Percentiles rank a stretch among this genome's conserved stretches.
These are phyloP conservation scores for Albugo laibachii DNA, from an alignment of 352 stramenopile species.

Conservation along the genomic window DNA sequence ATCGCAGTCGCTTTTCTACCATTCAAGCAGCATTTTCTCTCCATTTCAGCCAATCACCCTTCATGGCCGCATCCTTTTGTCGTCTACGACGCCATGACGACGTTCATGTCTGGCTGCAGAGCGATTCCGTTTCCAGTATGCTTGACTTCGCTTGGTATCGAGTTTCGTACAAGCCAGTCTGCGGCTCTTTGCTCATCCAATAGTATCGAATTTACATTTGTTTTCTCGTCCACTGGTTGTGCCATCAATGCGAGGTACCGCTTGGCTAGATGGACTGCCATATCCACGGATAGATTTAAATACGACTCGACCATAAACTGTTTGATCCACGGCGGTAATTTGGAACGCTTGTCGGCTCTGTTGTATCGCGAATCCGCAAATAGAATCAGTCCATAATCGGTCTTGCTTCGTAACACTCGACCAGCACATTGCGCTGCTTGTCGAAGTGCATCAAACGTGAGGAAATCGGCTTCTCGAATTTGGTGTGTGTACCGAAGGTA, in stretches of 20 bases:
- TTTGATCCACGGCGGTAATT: constrained; percentile 96
- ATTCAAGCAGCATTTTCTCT: too few relatives aligned
- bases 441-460: constrained; percentile 97
- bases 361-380: constrained; percentile 98
- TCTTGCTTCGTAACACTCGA: constrained; percentile 95
- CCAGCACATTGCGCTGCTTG: constrained; percentile 96
- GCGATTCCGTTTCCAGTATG: too few relatives aligned
- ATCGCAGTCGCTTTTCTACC: too few relatives aligned
- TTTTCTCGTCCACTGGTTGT: constrained; percentile 84
- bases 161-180: too few relatives aligned
- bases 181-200: constrained; percentile 47
- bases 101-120: too few relatives aligned
- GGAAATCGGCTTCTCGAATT: constrained; percentile 90
- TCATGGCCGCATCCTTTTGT: too few relatives aligned
- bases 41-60: too few relatives aligned
- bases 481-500: constrained; percentile 89
- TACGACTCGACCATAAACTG: constrained; percentile 93
- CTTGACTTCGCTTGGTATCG: too few relatives aligned
- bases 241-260: constrained; percentile 94
- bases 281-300: constrained; percentile 93
- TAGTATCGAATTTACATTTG: constrained; percentile 86
- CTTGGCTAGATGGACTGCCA: constrained; percentile 88
- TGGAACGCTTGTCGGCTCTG: constrained; percentile 92
- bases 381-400: constrained; percentile 97
- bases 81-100: too few relatives aligned